Conservation (phyloP, 2,329 filamentous ascomycete genomes). For the Magnaporthales sp. region DNA sequence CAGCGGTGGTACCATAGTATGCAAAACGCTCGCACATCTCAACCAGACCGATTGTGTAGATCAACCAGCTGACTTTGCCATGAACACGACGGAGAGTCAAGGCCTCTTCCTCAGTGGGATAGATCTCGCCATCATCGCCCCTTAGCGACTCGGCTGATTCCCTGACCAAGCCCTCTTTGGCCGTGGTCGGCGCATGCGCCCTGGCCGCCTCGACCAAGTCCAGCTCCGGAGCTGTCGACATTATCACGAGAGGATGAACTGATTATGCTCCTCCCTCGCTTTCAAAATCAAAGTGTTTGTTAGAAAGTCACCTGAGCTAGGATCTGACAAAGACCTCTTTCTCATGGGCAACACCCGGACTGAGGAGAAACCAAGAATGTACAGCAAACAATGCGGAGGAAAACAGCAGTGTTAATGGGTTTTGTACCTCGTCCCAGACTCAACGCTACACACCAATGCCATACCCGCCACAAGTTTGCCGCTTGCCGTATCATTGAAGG, state of each 20-base stretch:
- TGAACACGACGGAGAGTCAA: slow-evolving; percentile 53
- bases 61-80: slow-evolving; percentile 54
- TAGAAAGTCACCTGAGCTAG: neutral
- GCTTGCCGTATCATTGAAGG: neutral
- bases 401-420: neutral
- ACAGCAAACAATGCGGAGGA: neutral
- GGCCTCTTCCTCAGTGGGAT: slow-evolving; percentile 54
- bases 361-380: neutral
- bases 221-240: slow-evolving; percentile 4
- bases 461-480: neutral
- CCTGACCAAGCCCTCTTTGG: neutral
- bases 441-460: neutral
- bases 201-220: slow-evolving; percentile 5
- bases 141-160: neutral
- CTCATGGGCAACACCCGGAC: neutral
- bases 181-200: neutral
- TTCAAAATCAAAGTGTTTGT: neutral
- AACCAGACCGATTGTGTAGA: slow-evolving; percentile 63
- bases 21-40: slow-evolving; percentile 71
- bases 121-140: slow-evolving; percentile 5
- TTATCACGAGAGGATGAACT: neutral
- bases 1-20: slow-evolving; percentile 63
- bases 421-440: neutral
- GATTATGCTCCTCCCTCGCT: neutral
- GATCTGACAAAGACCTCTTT: neutral